Evolutionary conservation across 2,329 filamentous ascomycete species (phyloP).

Genomic region (Aspergillus ustus): DNA sequence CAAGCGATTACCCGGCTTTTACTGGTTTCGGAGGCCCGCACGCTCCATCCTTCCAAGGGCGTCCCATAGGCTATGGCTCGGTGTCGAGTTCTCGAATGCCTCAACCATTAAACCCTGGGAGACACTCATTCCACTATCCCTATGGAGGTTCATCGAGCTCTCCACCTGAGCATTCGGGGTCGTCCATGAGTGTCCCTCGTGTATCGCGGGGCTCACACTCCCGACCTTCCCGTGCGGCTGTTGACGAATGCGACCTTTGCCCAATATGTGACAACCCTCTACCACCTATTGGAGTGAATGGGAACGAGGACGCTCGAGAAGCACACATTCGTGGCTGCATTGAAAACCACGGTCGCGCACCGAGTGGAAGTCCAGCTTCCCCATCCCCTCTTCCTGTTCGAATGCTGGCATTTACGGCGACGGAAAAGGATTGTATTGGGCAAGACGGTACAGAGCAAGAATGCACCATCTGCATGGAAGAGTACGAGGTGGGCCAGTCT

Average conservation of each 20-base stretch:
- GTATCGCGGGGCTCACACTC: slow-evolving; percentile 6
- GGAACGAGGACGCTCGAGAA: slow-evolving; percentile 48
- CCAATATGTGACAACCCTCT: slow-evolving; percentile 50
- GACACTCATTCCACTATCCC: slow-evolving; percentile 18
- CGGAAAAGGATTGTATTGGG: slow-evolving; percentile 66
- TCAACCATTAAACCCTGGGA: slow-evolving; percentile 3
- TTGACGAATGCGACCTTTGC: slow-evolving; percentile 52
- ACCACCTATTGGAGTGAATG: slow-evolving; percentile 42
- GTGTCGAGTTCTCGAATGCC: slow-evolving; percentile 18
- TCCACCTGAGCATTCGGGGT: slow-evolving; percentile 2
- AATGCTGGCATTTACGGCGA: slow-evolving; percentile 58
- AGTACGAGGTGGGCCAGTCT: slow-evolving; percentile 64
- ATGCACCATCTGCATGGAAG: slow-evolving; percentile 68
- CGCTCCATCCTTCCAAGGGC: slow-evolving; percentile 21
- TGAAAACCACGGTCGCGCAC: slow-evolving; percentile 36
- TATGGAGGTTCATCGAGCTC: slow-evolving; percentile 10
- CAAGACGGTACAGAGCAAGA: slow-evolving; percentile 59
- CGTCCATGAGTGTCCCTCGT: slow-evolving; percentile 12
- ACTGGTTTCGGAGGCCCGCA: slow-evolving; percentile 23
- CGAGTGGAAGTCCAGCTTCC: slow-evolving; percentile 25
- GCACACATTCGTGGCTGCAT: slow-evolving; percentile 53
- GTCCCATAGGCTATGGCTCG: slow-evolving; percentile 24
- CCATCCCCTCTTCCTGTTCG: slow-evolving; percentile 34
- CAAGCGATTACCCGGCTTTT: slow-evolving; percentile 28
- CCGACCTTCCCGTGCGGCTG: slow-evolving; percentile 24